A percentile compares a stretch with the other conserved stretches of the same genome.
Evolutionary conservation across 2,329 filamentous ascomycete genomes (phyloP).

Genomic region (Fusarium phyllophilum): DNA sequence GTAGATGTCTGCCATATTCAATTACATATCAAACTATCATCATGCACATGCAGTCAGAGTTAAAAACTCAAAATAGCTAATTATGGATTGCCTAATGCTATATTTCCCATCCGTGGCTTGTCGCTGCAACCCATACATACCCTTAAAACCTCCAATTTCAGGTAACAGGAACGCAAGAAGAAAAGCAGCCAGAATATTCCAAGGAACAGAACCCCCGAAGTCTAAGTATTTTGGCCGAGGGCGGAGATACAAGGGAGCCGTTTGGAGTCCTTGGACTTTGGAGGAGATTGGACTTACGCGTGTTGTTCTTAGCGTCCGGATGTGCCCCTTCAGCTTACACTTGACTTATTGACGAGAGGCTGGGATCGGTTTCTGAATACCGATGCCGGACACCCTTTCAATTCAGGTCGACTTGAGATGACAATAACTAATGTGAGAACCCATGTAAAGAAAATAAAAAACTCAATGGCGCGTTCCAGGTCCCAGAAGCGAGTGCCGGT

Average conservation of each 20-base stretch:
- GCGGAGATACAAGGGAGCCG: not conserved
- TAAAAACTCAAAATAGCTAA: conserved; percentile 6
- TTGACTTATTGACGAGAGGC: not conserved
- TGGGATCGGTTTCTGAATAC: conserved; percentile 10
- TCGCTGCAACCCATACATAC: conserved; percentile 13
- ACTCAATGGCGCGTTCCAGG: conserved; percentile 5
- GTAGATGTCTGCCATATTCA: not conserved
- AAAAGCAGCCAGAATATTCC: conserved; percentile 3
- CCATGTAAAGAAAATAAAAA: conserved; percentile 9
- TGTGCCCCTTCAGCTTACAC: not conserved
- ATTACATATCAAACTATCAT: not conserved
- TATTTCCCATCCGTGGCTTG: conserved; percentile 22
- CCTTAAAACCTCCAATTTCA: conserved; percentile 2
- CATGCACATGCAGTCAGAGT: conserved; percentile 1
- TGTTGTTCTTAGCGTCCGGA: not conserved
- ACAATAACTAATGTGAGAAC: not conserved
- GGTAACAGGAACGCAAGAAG: not conserved
- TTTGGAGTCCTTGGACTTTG: not conserved
- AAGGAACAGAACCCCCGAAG: conserved; percentile 6
- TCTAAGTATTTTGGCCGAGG: conserved; percentile 5
- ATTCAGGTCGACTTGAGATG: not conserved
- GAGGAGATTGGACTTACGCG: conserved; percentile 15
- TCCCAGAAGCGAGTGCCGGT: not conserved
- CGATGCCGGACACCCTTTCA: conserved; percentile 16
- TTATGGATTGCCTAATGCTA: not conserved